phyloP scores from a whole-genome alignment of 129 eudicot genomes.

The Helichrysum umbraculigerum region DNA sequence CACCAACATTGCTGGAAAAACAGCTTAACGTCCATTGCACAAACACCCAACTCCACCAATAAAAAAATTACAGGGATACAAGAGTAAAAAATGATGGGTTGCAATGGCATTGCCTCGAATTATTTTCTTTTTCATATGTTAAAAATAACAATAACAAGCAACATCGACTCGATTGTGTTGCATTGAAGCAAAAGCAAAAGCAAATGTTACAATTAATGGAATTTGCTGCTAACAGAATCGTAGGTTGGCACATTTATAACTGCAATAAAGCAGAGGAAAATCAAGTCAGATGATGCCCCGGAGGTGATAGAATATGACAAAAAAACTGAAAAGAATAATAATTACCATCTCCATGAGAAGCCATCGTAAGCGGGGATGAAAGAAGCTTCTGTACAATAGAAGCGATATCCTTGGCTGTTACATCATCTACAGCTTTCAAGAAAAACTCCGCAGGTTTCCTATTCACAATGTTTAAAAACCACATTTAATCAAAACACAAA shows the following conservation, averaged over 20 bases:
- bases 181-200: conserved; percentile 3
- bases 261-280: conserved; percentile 32
- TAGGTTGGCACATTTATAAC: conserved; percentile 80
- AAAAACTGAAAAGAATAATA: background rate
- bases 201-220: conserved; percentile 39
- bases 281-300: background rate
- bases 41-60: conserved; percentile 23
- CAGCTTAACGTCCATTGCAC: conserved; percentile 24
- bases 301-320: background rate
- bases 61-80: conserved; percentile 31
- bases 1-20: conserved; percentile 17
- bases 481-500: background rate
- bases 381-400: conserved; percentile 61
- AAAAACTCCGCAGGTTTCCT: conserved; percentile 90
- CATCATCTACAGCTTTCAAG: conserved; percentile 76
- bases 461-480: background rate
- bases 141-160: conserved; percentile 22
- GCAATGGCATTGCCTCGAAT: conserved; percentile 20
- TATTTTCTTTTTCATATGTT: conserved; percentile 15
- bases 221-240: conserved; percentile 58
- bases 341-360: conserved; percentile 89
- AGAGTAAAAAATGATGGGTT: conserved; percentile 28
- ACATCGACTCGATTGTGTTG: conserved; percentile 10
- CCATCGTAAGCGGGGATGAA: conserved; percentile 92
- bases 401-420: conserved; percentile 65